Evolutionary conservation across 2,329 filamentous ascomycete species (phyloP).

Genomic region (Phaeosphaeria sp.): DNA sequence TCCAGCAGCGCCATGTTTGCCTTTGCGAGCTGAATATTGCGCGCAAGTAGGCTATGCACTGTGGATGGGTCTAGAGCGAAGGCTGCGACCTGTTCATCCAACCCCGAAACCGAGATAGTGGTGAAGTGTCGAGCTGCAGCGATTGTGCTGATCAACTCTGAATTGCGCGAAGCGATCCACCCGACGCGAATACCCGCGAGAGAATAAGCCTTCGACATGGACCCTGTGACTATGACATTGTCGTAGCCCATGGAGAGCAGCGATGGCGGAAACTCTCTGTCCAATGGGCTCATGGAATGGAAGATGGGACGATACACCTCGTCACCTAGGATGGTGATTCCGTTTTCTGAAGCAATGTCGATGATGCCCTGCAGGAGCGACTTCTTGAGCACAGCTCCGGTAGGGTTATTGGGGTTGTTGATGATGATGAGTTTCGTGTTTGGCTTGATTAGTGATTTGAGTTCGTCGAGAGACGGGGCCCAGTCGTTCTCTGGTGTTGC

Average conservation of each 20-base stretch:
- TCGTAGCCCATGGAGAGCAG: constrained; percentile 75
- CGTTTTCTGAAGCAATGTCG: constrained; percentile 66
- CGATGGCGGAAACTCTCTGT: constrained; percentile 68
- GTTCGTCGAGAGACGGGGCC: constrained; percentile 69
- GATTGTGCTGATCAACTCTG: constrained; percentile 67
- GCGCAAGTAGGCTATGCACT: constrained; percentile 67
- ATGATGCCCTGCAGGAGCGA: constrained; percentile 67
- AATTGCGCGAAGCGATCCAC: constrained; percentile 77
- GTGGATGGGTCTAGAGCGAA: constrained; percentile 73
- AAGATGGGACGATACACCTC: constrained; percentile 88
- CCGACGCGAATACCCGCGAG: constrained; percentile 82
- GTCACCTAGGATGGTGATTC: constrained; percentile 74
- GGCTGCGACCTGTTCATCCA: constrained; percentile 80
- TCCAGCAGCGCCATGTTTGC: constrained; percentile 72
- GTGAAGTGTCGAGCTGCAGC: constrained; percentile 79
- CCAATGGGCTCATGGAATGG: constrained; percentile 67
- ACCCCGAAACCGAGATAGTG: constrained; percentile 81
- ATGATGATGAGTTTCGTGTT: constrained; percentile 77
- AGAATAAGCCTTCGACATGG: constrained; percentile 85
- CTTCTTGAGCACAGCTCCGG: constrained; percentile 72
- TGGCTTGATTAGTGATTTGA: constrained; percentile 68
- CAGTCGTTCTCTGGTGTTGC: constrained; percentile 70
- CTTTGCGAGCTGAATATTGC: constrained; percentile 72
- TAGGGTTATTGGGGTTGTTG: constrained; percentile 85
- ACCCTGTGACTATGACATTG: constrained; percentile 75